Percentiles rank a stretch among this genome's conserved stretches.
Conservation (phyloP, 192 early-diverging fungal species). For the Allomyces macrogynus region DNA sequence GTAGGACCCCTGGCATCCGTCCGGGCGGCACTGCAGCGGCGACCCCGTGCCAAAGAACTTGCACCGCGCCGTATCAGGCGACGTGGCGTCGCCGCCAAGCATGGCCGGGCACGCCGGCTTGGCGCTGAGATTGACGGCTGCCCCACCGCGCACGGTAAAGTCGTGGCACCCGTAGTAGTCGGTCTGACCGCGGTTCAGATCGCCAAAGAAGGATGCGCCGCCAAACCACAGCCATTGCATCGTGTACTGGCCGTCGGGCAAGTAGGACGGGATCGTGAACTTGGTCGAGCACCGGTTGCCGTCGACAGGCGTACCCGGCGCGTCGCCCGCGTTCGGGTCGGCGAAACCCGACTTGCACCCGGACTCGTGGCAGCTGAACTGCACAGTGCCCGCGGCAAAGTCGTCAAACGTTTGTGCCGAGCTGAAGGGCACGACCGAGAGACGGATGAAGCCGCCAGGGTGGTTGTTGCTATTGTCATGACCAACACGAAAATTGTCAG, state of each 20-base stretch:
- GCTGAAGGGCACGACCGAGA: background rate
- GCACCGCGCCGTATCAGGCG: background rate
- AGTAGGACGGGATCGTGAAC: background rate
- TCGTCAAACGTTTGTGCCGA: background rate
- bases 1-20: background rate
- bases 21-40: background rate
- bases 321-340: too few species aligned
- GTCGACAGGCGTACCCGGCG: background rate
- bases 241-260: constrained; percentile 1
- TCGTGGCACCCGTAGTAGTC: background rate
- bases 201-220: background rate
- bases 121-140: background rate
- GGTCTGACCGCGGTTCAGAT: background rate
- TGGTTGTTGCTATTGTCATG: background rate
- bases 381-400: background rate
- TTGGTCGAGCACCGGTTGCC: background rate
- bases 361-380: background rate
- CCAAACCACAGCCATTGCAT: constrained; percentile 1
- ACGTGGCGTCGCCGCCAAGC: constrained; percentile 1
- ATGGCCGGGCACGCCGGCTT: background rate
- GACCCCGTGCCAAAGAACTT: background rate
- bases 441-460: constrained; percentile 1
- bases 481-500: too few species aligned
- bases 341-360: background rate
- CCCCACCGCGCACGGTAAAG: background rate